Conservation (phyloP, 2,329 filamentous ascomycete genomes). For the Aspergillus aculeatus region DNA sequence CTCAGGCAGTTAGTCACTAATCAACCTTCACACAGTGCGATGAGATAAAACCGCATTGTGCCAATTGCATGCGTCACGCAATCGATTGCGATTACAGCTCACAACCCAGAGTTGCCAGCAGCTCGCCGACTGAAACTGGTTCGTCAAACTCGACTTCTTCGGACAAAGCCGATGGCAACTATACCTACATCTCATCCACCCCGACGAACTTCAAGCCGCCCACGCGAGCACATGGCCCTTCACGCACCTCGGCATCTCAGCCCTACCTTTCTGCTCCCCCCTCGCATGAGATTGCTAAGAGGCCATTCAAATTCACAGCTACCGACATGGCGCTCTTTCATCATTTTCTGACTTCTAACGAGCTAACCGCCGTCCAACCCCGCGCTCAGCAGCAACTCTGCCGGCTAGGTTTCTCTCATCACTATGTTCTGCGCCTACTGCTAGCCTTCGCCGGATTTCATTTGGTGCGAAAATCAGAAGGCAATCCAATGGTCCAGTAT, state of each 20-base stretch:
- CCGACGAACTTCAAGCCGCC: slow-evolving; percentile 9
- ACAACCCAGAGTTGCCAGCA: not conserved
- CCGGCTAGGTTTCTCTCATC: slow-evolving; percentile 10
- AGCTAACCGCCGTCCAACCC: slow-evolving; percentile 2
- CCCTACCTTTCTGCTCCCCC: not conserved
- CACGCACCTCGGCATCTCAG: not conserved
- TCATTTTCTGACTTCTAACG: slow-evolving; percentile 12
- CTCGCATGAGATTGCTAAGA: not conserved
- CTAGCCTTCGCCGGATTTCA: slow-evolving; percentile 17
- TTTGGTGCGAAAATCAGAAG: not conserved
- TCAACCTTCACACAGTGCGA: slow-evolving; percentile 7
- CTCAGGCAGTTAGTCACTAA: no score
- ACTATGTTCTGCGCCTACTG: slow-evolving; percentile 15
- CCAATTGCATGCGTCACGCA: slow-evolving; percentile 14
- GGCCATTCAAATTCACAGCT: slow-evolving; percentile 14
- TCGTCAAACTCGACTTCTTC: not conserved
- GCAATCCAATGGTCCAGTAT: not conserved
- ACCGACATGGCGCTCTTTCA: slow-evolving; percentile 19
- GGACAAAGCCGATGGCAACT: not conserved
- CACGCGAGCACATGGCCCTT: slow-evolving; percentile 4
- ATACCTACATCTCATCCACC: slow-evolving; percentile 10
- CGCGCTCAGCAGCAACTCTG: slow-evolving; percentile 4
- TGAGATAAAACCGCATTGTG: slow-evolving; percentile 12
- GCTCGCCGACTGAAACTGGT: not conserved
- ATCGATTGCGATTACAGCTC: slow-evolving; percentile 10